Evolutionary conservation across 257 asterid genomes (phyloP), one percentile per base, ranked within the genome.

Genomic region (Penstemon barbatus): DNA sequence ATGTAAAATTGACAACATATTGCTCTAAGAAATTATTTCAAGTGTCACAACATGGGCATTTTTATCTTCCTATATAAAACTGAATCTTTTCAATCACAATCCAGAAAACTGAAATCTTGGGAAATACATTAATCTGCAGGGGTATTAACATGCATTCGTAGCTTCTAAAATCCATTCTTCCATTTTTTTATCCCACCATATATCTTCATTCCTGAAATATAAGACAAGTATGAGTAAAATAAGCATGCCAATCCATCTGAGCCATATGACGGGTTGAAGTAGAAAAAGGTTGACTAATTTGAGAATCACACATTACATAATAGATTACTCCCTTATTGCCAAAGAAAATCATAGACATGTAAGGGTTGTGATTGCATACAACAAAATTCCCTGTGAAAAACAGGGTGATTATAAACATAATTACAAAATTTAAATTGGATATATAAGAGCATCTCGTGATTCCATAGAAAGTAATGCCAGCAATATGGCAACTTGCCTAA

Each of bases 401-500:
- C 38, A 52, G 38, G 9, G 65, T 10, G 46, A 42, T 6, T 48
- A 39, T 40, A 57, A 59, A 65, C 61, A 7, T 51, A 56, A 40
- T 57, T 3, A 45, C 37, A 37, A 40, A 39, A 69, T 42, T 50
- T 42, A 42, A 65, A 49, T 19, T 4, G 56, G 54, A 56, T 10
- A 13, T 4, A 36, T 5, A 11, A n/a, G 55, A 63, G 63, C 69
- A 57, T 13, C 66, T 56, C 48, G 59, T 61, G 59, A 43, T 19
- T n/a, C 9, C 58, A 36, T 39, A 8, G 4, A 40, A 36, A 40
- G 53, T 8, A 10, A 66, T 39, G 66, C 11, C 42, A 53, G 33
- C 42, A 43, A 57, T 39, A 57, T 51, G 46, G 3, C 40, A 55
- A 45, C 82, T 73, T 79, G 78, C 88, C 91, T 83, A 78, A 59